A percentile compares a stretch with the other conserved stretches of the same genome.
Evolutionary conservation across 352 stramenopile genomes (phyloP).

Genomic region (Phytophthora ohioensis): DNA sequence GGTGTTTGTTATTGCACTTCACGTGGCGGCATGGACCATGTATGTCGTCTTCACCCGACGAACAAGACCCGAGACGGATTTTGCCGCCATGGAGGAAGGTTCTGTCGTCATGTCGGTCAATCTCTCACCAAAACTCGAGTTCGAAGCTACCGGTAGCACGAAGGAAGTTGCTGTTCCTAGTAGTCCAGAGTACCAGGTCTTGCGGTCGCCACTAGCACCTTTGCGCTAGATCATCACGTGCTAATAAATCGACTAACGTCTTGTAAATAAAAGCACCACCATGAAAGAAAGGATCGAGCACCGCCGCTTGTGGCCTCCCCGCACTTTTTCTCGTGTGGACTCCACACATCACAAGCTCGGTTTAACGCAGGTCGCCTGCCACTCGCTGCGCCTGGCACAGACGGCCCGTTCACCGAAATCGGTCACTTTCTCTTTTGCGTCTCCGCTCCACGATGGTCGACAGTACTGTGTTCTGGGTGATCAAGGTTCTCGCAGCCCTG

Average conservation of each 20-base stretch:
- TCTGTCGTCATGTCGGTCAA: slow-evolving; percentile 18
- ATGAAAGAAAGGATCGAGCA: slow-evolving; percentile 7
- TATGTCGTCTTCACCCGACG: slow-evolving; percentile 41
- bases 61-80: slow-evolving; percentile 5
- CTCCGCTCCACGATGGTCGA: slow-evolving; percentile 19
- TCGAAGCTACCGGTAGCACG: not conserved
- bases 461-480: slow-evolving; percentile 25
- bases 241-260: slow-evolving; percentile 15
- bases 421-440: slow-evolving; percentile 14
- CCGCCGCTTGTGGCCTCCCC: not conserved
- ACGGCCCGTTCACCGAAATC: not conserved
- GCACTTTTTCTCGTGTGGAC: no score
- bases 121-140: slow-evolving; percentile 25
- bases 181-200: slow-evolving; percentile 29
- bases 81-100: slow-evolving; percentile 20
- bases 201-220: slow-evolving; percentile 31
- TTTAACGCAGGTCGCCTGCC: no score
- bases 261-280: not conserved
- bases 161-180: slow-evolving; percentile 17
- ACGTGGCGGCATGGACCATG: slow-evolving; percentile 42
- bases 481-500: slow-evolving; percentile 38
- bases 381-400: slow-evolving; percentile 1
- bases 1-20: slow-evolving; percentile 49
- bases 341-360: not conserved
- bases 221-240: not conserved